These are phyloP conservation scores for Arthrobotrys sphaeroides DNA, from an alignment of 2,329 filamentous ascomycete species.

Conservation along the genomic window DNA sequence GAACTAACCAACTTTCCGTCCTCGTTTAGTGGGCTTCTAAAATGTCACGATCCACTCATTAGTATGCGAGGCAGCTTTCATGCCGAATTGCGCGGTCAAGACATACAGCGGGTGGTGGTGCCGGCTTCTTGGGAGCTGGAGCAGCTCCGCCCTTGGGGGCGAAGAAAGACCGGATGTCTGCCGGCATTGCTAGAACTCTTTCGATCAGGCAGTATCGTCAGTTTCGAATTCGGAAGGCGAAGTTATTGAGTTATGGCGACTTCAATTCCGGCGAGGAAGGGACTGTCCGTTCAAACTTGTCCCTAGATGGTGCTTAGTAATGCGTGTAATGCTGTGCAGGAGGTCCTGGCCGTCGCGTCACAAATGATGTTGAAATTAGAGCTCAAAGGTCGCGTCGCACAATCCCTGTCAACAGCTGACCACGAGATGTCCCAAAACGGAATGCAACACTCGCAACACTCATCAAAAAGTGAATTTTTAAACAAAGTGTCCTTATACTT, in stretches of 20 bases:
- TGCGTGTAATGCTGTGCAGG: constrained; percentile 7
- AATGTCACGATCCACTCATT: neutral
- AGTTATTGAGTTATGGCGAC: neutral
- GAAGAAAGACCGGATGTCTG: constrained; percentile 92
- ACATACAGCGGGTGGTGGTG: constrained; percentile 54
- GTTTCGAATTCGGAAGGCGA: too few species aligned
- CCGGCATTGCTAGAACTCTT: constrained; percentile 70
- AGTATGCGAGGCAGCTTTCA: neutral
- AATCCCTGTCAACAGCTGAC: constrained; percentile 18
- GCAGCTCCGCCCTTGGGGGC: constrained; percentile 72
- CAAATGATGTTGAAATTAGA: constrained; percentile 3
- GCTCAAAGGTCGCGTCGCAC: constrained; percentile 2
- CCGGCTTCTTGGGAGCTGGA: constrained; percentile 44
- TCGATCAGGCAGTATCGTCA: too few species aligned
- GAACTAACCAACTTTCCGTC: constrained; percentile 44
- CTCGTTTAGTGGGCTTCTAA: constrained; percentile 30
- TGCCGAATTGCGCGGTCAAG: neutral
- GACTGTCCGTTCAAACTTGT: neutral
- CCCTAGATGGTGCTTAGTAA: constrained; percentile 1
- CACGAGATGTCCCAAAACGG: constrained; percentile 3
- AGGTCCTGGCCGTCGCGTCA: constrained; percentile 2
- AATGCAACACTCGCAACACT: neutral
- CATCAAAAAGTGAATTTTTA: neutral
- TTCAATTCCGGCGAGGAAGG: neutral
- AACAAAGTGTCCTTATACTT: too few species aligned